Base-by-base conservation (phyloP, 257 asterid species). In the Solanum appendiculatum region DNA sequence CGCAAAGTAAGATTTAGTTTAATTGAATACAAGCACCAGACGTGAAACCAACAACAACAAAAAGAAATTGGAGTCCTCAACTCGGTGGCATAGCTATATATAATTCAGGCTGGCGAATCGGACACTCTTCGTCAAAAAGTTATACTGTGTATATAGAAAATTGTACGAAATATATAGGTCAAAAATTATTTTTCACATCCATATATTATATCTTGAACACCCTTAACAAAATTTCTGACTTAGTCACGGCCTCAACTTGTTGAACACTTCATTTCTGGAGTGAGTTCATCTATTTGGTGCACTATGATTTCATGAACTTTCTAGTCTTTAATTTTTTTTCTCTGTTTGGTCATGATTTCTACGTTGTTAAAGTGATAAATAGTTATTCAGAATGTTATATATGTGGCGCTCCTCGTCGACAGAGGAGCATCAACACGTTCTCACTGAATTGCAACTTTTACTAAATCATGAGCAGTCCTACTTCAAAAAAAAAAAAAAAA, bases 201-300 rank as follows among this genome's bases (percentile, higher is more conserved):
- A 5, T 0, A 48, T 15, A 48, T 48, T 5, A 15, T 2, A 48
- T 48, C 1, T 48, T 15, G 8, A 48, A 48, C 7, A 48, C 0
- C 0, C 1, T 5, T 51, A 16, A 51, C 0, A 3, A 16, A 51
- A 51, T 2, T 6, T 16, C 0, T 51, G 0, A 16, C 9, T 51
- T 51, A 1, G 9, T 51, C 3, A 6, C 23, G 3, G 3, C 60
- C 8, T 51, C 3, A 51, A 51, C 60, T 51, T n/a, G 83, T 13
- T 77, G 60, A 25, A 77, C 39, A 9, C 63, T 78, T 42, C n/a
- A 40, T 44, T 39, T 75, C 36, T 39, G 7, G 18, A 37, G 25
- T 39, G 58, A 23, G 36, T 40, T 21, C 83, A 27, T 77, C 14
- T 78, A 16, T 42, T 51, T 78, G 39, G 39, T 13, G 63, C 84